These are phyloP conservation scores for Fusarium sp. DNA, from an alignment of 2,329 filamentous ascomycete genomes.

Conservation along the genomic window DNA sequence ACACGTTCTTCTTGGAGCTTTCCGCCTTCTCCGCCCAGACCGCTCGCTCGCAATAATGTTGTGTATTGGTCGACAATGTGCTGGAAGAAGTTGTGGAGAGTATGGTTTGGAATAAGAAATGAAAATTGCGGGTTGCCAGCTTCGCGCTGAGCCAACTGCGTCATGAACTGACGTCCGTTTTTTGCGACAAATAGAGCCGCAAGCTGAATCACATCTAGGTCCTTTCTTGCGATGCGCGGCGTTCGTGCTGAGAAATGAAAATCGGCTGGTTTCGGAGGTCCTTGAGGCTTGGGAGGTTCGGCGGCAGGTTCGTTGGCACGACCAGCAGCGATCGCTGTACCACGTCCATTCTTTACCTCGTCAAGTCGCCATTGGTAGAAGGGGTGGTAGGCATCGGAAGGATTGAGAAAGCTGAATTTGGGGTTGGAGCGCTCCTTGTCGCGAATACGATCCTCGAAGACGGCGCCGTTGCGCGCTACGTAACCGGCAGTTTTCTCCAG, in stretches of 20 bases:
- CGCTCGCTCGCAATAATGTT: conserved; percentile 76
- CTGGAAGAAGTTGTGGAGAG: conserved; percentile 94
- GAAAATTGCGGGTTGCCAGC: conserved; percentile 94
- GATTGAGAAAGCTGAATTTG: conserved; percentile 90
- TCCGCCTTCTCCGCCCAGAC: conserved; percentile 72
- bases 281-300: conserved; percentile 74
- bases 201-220: conserved; percentile 78
- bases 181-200: conserved; percentile 94
- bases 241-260: conserved; percentile 96
- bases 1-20: conserved; percentile 79
- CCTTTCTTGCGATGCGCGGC: conserved; percentile 96
- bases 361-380: conserved; percentile 92
- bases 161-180: conserved; percentile 93
- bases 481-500: conserved; percentile 97
- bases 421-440: conserved; percentile 85
- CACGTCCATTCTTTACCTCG: conserved; percentile 86
- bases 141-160: conserved; percentile 87
- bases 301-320: conserved; percentile 71
- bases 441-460: conserved; percentile 86
- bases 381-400: conserved; percentile 83
- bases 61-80: conserved; percentile 94
- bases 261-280: conserved; percentile 84
- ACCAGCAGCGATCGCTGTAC: conserved; percentile 81
- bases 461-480: conserved; percentile 74
- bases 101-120: conserved; percentile 94